Base-by-base conservation (phyloP, 768 basidiomycete species). In the Russula dissimulans region DNA sequence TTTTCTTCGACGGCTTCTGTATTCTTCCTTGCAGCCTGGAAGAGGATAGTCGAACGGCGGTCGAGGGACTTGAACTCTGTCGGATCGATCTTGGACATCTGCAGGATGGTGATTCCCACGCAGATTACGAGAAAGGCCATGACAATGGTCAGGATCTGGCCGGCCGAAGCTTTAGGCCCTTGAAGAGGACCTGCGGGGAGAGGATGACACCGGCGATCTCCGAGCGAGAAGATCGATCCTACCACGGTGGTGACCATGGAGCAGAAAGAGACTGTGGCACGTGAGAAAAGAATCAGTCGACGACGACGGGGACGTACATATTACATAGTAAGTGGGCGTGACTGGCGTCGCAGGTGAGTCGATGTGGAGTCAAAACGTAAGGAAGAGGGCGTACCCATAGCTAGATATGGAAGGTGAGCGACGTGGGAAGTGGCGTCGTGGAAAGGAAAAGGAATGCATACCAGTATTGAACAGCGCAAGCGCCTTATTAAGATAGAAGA, bases 1-100 rank as follows among this genome's bases (percentile, higher is more conserved):
- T 83, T 83, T 68, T 91, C 90, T 71, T 93, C 91, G 56, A 78
- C 66, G 0, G 76, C 76, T 64, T 89, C 86, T 3, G 88, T 89
- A 46, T 85, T 83, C 26, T 77, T 69, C 18, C 85, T 82, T 1
- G 91, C 81, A n/a, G 91, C 95, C 71, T 91, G 85, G 36, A 99
- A 80, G 26, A 99, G 83, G 50, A 97, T 81, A 0, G 97, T 97
- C 1, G 91, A 89, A 38, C 88, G 81, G 17, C 95, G 80, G 70
- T 98, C 97, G 67, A 99, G 87, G 50, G 83, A 70, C 49, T 70
- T 83, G 68, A 97, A 79, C 56, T 84, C 74, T 18, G 77, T 78
- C 10, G 97, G 95, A 69, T 99, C 95, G 65, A 98, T 83, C 75
- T 91, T 91, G 71, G 88, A 91, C 82, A 95, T 87, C 73, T 99